Base-by-base conservation (phyloP, 2,329 filamentous ascomycete genomes). In the Xylaria multiplex region DNA sequence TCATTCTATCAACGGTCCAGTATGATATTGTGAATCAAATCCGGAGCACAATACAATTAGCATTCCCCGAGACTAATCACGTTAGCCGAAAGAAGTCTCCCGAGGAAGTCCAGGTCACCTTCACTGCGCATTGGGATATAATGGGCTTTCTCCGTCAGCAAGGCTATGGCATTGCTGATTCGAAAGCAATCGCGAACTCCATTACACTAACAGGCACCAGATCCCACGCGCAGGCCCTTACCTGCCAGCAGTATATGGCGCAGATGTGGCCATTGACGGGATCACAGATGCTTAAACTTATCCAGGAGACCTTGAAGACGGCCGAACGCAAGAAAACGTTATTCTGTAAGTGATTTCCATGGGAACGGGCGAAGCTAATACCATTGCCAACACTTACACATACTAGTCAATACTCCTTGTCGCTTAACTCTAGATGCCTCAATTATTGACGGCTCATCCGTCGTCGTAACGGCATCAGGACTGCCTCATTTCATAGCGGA, bases 401-500 rank as follows among this genome's bases (percentile, higher is more conserved):
- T n/a, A 14, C 13, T 16, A 43, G 37, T 55, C 8, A 55, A 13
- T 11, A 43, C 37, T 24, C 37, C 53, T 55, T 55, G 37, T 30
- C 53, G 22, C 19, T 55, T 55, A 14, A 43, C 22, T 43, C 11
- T 43, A 6, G 53, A 57, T 8, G 24, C 49, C 13, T 30, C 5
- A 4, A 53, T 61, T 52, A 19, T 19, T 8, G 19, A 24, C 8
- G 32, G 46, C 22, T 30, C 46, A 30, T 53, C 37, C 22, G 46
- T 60, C 14, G 9, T 48, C 9, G 46, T 64, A 6, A 59, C 11
- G 6, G 65, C 52, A 22, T 49, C 30, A 9, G 68, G 68, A 8
- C 30, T 62, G 4, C 19, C 59, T 2, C 52, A 65, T 11, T 69
- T 65, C n/a, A 46, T 79, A 16, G 73, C 72, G n/a, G 78, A 80